A percentile compares a stretch with the other conserved stretches of the same genome.
Conservation (phyloP, 108 stramenopile species). For the Pseudonitzschia pungens region DNA sequence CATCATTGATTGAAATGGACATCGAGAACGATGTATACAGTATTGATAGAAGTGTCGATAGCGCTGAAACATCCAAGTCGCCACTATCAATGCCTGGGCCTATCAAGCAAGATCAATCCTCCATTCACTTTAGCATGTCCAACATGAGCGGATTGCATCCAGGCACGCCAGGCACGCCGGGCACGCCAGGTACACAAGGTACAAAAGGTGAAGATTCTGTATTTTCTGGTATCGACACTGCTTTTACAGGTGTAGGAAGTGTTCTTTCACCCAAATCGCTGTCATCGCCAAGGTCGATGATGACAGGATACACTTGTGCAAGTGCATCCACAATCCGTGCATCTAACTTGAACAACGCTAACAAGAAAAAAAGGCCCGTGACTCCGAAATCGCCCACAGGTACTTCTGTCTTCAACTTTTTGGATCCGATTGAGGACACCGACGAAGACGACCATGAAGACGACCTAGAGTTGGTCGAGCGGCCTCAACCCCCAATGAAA, state of each 20-base stretch:
- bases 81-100: background rate
- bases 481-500: conserved; percentile 4
- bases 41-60: conserved; percentile 34
- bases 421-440: conserved; percentile 32
- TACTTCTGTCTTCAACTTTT: conserved; percentile 33
- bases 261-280: conserved; percentile 3
- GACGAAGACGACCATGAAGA: conserved; percentile 5
- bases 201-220: background rate
- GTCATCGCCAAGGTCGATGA: conserved; percentile 18
- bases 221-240: conserved; percentile 16
- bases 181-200: background rate
- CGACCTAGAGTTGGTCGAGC: background rate
- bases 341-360: conserved; percentile 16
- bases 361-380: background rate
- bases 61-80: conserved; percentile 15
- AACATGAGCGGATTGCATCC: conserved; percentile 1
- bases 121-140: conserved; percentile 29
- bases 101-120: background rate
- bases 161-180: background rate
- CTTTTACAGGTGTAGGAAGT: background rate
- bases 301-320: conserved; percentile 26
- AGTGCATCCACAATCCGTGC: conserved; percentile 29
- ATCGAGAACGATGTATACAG: conserved; percentile 33
- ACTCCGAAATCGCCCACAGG: conserved; percentile 1
- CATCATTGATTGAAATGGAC: conserved; percentile 6